Evolutionary conservation across 116 monocot genomes (phyloP), one percentile per base, ranked within the genome.

Genomic region (Phalaenopsis hybrid): DNA sequence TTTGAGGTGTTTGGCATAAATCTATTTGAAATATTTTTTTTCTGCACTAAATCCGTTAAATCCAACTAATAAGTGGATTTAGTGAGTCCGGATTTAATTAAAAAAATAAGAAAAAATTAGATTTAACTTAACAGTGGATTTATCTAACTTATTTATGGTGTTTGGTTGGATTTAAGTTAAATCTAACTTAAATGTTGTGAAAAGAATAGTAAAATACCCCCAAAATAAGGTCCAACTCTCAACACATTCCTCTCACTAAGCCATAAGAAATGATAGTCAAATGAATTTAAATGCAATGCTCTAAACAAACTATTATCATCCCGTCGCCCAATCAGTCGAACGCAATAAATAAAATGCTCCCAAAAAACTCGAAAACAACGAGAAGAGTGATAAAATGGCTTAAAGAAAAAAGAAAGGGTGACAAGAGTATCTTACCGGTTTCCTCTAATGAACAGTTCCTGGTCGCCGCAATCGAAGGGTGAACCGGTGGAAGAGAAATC

Each of bases 391-490:
- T 45, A 45, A 77, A 23, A 18, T 52, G 23, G 31, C 20, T 51
- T 12, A 77, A 77, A 76, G 45, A 48, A 41, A 72, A 20, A 81
- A 59, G 45, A 25, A 61, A 61, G 55, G 17, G 49, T 82, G 48
- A 13, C 21, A 44, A 23, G n/a, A 67, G 8, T 41, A 49, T 4
- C 20, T 15, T 84, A 96, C 96, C 96, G 75, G 79, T 88, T 96
- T 43, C 92, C 94, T 12, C 94, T 84, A 79, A 96, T 85, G 86
- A 96, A 96, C 78, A 96, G 82, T 91, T 96, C 96, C 86, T 94
- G 94, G 21, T 96, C 92, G 21, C 91, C 87, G 57, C 81, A 61
- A 49, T 81, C 83, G 28, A 79, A 81, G 25, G 85, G 57, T 20
- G 88, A 74, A 16, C 81, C 81, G 8, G 85, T 52, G 23, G 84